Conservation (phyloP, 164 flowering plant genomes). For the Magnolia officinalis region DNA sequence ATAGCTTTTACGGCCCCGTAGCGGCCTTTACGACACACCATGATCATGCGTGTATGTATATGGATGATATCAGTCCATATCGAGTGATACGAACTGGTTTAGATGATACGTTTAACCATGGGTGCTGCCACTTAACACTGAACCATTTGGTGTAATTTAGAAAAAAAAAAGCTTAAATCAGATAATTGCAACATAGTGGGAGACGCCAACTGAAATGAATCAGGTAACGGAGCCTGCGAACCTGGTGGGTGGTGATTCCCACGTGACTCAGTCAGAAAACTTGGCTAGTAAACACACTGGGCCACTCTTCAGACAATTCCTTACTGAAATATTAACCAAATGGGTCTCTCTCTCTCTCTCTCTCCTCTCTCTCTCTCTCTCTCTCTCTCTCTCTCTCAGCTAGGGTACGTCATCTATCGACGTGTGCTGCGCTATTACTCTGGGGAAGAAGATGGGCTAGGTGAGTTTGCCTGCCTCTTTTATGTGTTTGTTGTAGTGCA, state of each 20-base stretch:
- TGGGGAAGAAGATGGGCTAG: conserved; percentile 98
- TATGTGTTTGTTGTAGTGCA: background rate
- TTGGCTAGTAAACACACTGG: background rate
- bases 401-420: conserved; percentile 83
- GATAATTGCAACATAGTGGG: too few relatives aligned
- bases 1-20: too few relatives aligned
- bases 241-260: background rate
- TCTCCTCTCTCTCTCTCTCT: conserved; percentile 9
- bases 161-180: too few relatives aligned
- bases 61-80: too few relatives aligned
- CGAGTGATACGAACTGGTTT: too few relatives aligned
- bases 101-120: too few relatives aligned
- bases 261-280: background rate
- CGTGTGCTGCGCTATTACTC: conserved; percentile 89
- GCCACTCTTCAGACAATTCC: background rate
- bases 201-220: too few relatives aligned
- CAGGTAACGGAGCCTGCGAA: background rate
- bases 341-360: background rate
- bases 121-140: too few relatives aligned
- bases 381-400: conserved; percentile 32
- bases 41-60: too few relatives aligned
- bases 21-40: too few relatives aligned
- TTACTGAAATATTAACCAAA: background rate
- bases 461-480: conserved; percentile 30
- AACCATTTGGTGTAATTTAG: too few relatives aligned